Evolutionary conservation across 768 basidiomycete species (phyloP).

Genomic region (Rubroboletus pulcherrimus): DNA sequence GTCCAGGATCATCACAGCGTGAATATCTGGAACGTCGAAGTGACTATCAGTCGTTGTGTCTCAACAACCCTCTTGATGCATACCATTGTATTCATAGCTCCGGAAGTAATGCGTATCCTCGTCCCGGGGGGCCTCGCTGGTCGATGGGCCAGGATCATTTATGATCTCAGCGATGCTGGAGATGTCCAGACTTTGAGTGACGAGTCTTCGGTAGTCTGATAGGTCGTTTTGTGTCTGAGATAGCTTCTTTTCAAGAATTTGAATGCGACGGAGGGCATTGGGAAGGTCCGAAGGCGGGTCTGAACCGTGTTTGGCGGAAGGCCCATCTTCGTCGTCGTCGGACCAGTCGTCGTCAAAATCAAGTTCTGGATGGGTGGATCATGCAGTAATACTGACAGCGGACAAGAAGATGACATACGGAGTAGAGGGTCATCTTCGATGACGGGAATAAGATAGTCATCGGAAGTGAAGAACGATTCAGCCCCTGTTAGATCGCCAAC

Average conservation of each 20-base stretch:
- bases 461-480: slow-evolving; percentile 65
- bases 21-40: slow-evolving; percentile 60
- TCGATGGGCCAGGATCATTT: slow-evolving; percentile 31
- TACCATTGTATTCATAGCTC: slow-evolving; percentile 86
- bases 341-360: slow-evolving; percentile 71
- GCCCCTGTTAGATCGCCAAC: slow-evolving; percentile 48
- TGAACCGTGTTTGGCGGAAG: not conserved
- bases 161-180: slow-evolving; percentile 41
- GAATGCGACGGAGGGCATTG: slow-evolving; percentile 44
- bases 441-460: slow-evolving; percentile 78
- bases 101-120: slow-evolving; percentile 95
- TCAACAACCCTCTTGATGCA: slow-evolving; percentile 2
- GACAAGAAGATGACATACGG: slow-evolving; percentile 49
- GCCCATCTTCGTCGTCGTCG: slow-evolving; percentile 42
- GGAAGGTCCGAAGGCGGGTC: slow-evolving; percentile 29
- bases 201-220: slow-evolving; percentile 55
- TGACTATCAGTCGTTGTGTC: not conserved
- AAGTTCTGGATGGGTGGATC: slow-evolving; percentile 43
- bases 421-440: slow-evolving; percentile 86
- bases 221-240: slow-evolving; percentile 56
- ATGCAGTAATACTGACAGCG: not conserved
- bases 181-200: slow-evolving; percentile 51
- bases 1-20: slow-evolving; percentile 95
- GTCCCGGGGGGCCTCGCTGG: slow-evolving; percentile 46
- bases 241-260: slow-evolving; percentile 59